Evolutionary conservation across 2,329 filamentous ascomycete species (phyloP), one percentile per base, ranked within the genome.

Genomic region (Geosmithia flava): DNA sequence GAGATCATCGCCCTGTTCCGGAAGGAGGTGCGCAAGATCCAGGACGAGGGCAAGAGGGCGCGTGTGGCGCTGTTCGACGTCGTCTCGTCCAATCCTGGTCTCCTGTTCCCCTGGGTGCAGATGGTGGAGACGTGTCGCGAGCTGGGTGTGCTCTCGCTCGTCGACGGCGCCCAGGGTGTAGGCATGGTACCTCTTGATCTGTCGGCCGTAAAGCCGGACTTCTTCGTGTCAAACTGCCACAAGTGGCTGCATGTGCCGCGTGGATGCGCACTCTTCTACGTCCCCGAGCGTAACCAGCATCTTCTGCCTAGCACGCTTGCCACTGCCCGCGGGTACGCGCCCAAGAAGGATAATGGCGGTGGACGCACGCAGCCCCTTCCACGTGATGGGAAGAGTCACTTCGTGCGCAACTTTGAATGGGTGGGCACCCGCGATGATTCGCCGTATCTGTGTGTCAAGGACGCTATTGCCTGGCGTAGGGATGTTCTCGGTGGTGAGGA

Each of bases 211-310:
- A 77, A 89, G 52, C 82, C 88, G 0, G 90, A 96, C 63, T 96
- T 95, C 67, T 87, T 94, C 58, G 76, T 91, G 15, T 83, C 75
- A 48, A 96, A 96, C 62, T 87, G 81, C 56, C 87, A 95, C 69
- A 95, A 95, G 69, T 97, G 91, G 91, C 78, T 96, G 7, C 82
- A 80, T 58, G 78, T 80, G 1, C 91, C 90, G 1, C 80, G 90
- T 30, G 84, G 83, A 16, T 89, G 85, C 59, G 88, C 88, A 2
- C 69, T 93, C 3, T 78, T 96, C 53, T 85, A 94, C 63, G 85
- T 93, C 1, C 85, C 89, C 0, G 51, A 71, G 17, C 75, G 83
- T 20, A 89, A 94, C 62, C 91, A 96, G 62, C 67, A 71, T 45
- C 64, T 94, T 42, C 79, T 96, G 42, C 76, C 80, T 15, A 81